phyloP scores from a whole-genome alignment of 179 eudicot species.

The Actinidia chinensis region DNA sequence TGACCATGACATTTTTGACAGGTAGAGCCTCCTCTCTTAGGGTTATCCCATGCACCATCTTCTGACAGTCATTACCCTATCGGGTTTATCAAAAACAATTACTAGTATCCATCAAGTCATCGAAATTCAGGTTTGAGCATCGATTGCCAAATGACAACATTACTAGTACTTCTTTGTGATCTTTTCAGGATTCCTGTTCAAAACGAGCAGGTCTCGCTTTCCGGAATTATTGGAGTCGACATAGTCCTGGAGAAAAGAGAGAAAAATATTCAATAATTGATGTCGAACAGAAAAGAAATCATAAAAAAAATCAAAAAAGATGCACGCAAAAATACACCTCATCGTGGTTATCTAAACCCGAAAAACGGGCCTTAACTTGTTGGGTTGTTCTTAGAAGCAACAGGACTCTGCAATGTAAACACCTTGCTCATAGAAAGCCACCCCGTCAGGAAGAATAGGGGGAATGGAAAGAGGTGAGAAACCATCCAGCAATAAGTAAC shows the following conservation, averaged over 20 bases:
- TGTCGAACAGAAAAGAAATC: background rate
- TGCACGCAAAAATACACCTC: too few species aligned
- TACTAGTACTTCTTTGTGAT: slow-evolving; percentile 67
- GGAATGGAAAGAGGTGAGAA: too few species aligned
- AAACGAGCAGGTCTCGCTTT: slow-evolving; percentile 48
- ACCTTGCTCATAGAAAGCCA: too few species aligned
- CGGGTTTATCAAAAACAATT: slow-evolving; percentile 35
- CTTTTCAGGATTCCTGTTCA: slow-evolving; percentile 69
- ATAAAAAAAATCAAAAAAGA: too few species aligned
- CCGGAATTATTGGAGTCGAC: slow-evolving; percentile 54
- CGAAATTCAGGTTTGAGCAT: background rate
- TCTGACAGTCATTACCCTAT: slow-evolving; percentile 89
- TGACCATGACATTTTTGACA: slow-evolving; percentile 64
- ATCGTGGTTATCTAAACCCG: too few species aligned
- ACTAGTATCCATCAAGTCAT: background rate
- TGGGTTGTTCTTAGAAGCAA: too few species aligned
- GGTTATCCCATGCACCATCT: slow-evolving; percentile 90
- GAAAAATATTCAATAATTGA: background rate
- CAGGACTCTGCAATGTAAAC: too few species aligned
- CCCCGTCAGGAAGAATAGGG: too few species aligned
- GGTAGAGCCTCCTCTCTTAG: slow-evolving; percentile 70
- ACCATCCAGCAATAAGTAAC: too few species aligned
- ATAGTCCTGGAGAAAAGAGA: slow-evolving; percentile 46
- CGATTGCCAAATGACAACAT: slow-evolving; percentile 7
- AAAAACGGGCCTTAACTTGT: too few species aligned